Conservation (phyloP, 2,329 filamentous ascomycete genomes). For the Colletotrichum phormii region DNA sequence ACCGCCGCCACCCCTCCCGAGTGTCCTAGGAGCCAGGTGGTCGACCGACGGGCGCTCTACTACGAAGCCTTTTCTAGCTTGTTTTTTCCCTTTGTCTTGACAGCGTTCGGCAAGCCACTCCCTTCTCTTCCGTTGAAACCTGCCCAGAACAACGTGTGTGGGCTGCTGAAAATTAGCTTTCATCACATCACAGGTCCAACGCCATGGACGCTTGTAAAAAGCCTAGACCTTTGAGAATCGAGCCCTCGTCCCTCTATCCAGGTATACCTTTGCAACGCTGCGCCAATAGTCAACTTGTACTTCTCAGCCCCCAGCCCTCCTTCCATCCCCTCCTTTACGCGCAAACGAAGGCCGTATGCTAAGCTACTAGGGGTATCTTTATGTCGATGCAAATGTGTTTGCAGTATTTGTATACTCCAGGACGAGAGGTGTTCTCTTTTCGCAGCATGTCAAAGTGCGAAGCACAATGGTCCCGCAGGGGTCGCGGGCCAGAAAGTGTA, state of each 20-base stretch:
- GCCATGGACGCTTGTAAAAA: not conserved
- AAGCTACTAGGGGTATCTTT: not conserved
- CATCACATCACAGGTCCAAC: not conserved
- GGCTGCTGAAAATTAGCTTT: not conserved
- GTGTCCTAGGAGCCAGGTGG: constrained; percentile 12
- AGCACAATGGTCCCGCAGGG: not conserved
- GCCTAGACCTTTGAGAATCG: not conserved
- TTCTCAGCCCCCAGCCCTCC: not conserved
- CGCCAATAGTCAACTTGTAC: not conserved
- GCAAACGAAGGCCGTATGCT: not conserved
- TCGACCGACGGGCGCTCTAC: not conserved
- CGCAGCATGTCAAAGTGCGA: not conserved
- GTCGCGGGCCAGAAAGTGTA: not conserved
- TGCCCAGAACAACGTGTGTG: not conserved
- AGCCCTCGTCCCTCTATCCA: not conserved
- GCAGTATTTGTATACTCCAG: not conserved
- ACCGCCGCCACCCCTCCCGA: not conserved
- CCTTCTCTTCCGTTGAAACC: not conserved
- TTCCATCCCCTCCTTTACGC: not conserved
- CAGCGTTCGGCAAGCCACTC: not conserved
- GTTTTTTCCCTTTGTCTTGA: not conserved
- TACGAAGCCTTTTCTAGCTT: not conserved
- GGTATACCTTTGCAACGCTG: not conserved
- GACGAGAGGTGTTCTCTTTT: not conserved
- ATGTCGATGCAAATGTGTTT: not conserved